Base-by-base conservation (phyloP, 2,329 filamentous ascomycete genomes). In the Penicillium fuscoglaucum region DNA sequence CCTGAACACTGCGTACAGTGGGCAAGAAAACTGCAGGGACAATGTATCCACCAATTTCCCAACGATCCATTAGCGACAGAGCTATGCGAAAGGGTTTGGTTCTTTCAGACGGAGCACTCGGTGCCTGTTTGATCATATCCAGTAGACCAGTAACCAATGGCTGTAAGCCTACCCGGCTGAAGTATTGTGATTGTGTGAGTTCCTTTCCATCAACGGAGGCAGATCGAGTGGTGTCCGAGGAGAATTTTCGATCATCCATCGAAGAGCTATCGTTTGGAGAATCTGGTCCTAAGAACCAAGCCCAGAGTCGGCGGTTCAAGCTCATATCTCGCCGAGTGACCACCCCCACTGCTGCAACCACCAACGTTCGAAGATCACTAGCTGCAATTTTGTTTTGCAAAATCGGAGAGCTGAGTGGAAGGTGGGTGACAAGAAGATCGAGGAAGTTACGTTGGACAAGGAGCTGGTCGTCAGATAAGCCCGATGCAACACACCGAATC, bases 261-360 rank as follows among this genome's bases (percentile, higher is more conserved):
- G 71, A 70, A 26, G 66, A 43, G 52, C 73, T 66, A 55, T 76
- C 76, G 44, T 69, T 68, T 4, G 74, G 62, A n/a, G 80, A 74
- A 53, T 86, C 91, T 3, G 93, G 93, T 0, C 95, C 95, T 2
- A 99, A 81, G 60, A 98, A 87, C 95, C 95, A 99, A 44, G 90
- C 87, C 92, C 93, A 98, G n/a, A 99, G 79, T 39, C 95, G 86
- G 66, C 95, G 83, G 72, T 99, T 99, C 49, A 99, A 79, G 71
- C 93, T 96, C 95, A 99, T 99, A 64, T 99, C 95, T 75, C 93
- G 86, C 50, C 95, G 85, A 21, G 87, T 87, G 1, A 98, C 91
- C 21, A 99, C 93, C 1, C 90, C 87, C n/a, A 87, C 87, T 6
- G 93, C 93, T 17, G 93, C 90, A 58, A 87, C 84, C 33, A 97